A percentile compares a stretch with the other conserved stretches of the same genome.
Evolutionary conservation across 345 rosid genomes (phyloP).

Genomic region (Microcos paniculata): DNA sequence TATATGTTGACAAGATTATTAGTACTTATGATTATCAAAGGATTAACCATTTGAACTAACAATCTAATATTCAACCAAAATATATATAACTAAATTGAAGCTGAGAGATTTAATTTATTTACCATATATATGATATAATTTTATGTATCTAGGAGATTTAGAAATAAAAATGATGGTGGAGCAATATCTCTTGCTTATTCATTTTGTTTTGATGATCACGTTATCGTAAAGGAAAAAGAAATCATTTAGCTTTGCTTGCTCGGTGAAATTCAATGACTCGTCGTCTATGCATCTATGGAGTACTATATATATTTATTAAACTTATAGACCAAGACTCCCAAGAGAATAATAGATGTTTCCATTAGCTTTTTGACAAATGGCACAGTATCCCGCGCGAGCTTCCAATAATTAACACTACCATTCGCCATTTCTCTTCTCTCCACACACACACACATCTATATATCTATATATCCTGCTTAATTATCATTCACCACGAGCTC

Average conservation of each 20-base stretch:
- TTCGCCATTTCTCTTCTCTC: slow-evolving; percentile 6
- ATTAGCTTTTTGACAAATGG: slow-evolving; percentile 34
- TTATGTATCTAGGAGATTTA: too few species aligned
- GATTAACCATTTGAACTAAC: too few species aligned
- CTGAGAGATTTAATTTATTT: too few species aligned
- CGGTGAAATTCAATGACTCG: slow-evolving; percentile 1
- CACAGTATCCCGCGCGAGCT: slow-evolving; percentile 23
- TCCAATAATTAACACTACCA: slow-evolving; percentile 20
- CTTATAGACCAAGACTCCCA: slow-evolving; percentile 10
- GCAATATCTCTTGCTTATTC: neutral
- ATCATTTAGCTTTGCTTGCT: slow-evolving; percentile 6
- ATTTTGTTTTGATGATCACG: neutral
- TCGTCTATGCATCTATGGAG: too few species aligned
- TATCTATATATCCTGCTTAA: too few species aligned
- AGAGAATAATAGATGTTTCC: slow-evolving; percentile 27
- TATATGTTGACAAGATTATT: too few species aligned
- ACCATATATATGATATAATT: too few species aligned
- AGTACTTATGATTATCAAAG: too few species aligned
- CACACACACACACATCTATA: too few species aligned
- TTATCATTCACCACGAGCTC: neutral
- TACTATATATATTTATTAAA: neutral
- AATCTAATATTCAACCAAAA: too few species aligned
- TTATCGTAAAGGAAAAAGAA: neutral
- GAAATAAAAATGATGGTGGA: neutral
- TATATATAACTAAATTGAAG: too few species aligned